Evolutionary conservation across 2,329 filamentous ascomycete species (phyloP).

Genomic region (Thelonectria rubi): DNA sequence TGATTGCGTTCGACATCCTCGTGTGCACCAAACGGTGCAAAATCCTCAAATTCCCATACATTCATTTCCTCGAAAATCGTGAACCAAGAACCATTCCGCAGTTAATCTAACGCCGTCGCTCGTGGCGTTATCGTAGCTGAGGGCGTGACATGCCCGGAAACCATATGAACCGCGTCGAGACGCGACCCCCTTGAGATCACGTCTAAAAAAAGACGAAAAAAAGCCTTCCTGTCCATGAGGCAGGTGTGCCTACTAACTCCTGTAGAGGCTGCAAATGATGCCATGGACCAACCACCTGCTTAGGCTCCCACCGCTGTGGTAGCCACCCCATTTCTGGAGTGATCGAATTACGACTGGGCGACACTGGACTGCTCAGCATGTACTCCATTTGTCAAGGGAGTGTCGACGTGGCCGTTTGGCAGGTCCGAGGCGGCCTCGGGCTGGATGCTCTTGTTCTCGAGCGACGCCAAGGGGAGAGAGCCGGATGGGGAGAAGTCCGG

Average conservation of each 20-base stretch:
- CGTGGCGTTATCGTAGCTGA: slow-evolving; percentile 28
- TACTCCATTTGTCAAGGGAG: slow-evolving; percentile 42
- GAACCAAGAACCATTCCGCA: slow-evolving; percentile 31
- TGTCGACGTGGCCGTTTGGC: slow-evolving; percentile 37
- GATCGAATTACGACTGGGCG: slow-evolving; percentile 29
- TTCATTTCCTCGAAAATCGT: slow-evolving; percentile 27
- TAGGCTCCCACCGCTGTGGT: slow-evolving; percentile 16
- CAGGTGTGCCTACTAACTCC: slow-evolving; percentile 1
- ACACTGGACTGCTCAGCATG: slow-evolving; percentile 33
- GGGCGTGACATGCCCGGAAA: slow-evolving; percentile 28
- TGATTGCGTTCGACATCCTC: slow-evolving; percentile 22
- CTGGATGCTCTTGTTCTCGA: slow-evolving; percentile 25
- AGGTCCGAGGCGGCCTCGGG: slow-evolving; percentile 23
- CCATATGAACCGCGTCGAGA: slow-evolving; percentile 35
- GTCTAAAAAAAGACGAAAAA: slow-evolving; percentile 12
- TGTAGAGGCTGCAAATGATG: slow-evolving; percentile 4
- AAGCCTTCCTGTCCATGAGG: slow-evolving; percentile 21
- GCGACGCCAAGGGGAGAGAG: slow-evolving; percentile 25
- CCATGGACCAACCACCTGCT: slow-evolving; percentile 17
- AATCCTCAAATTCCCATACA: slow-evolving; percentile 32
- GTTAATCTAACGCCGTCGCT: slow-evolving; percentile 32
- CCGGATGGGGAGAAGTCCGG: slow-evolving; percentile 52
- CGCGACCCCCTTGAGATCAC: slow-evolving; percentile 8
- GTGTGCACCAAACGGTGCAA: slow-evolving; percentile 24
- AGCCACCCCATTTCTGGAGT: slow-evolving; percentile 16